Evolutionary conservation across 1,139 yeast genomes (phyloP), one percentile per base, ranked within the genome.

Genomic region (Tardiomyces digboiensis): DNA sequence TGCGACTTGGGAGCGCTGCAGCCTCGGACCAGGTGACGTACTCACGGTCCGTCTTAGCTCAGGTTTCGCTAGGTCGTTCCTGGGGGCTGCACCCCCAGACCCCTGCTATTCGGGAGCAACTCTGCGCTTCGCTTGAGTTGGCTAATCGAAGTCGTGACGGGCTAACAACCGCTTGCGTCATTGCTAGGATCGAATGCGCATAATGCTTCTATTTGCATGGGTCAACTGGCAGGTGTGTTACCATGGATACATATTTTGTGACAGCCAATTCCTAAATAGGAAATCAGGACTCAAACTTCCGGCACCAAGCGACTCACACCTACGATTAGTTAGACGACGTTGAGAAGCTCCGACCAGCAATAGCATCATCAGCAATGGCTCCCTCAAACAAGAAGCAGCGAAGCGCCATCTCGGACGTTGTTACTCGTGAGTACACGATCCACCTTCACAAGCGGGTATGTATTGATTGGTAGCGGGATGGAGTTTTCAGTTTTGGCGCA

Each of bases 391-490:
- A 63, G 60, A 76, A 76, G 73, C 59, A 68, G 46, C 44, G 76
- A 76, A 84, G 87, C 80, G 97, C 97, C 75, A 79, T 87, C 74
- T 87, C 87, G 79, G 97, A 91, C 91, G 97, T 88, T 75, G 97
- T 93, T 76, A 86, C 98, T 73, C 95, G 99, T 77, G 99, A 93
- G 80, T 93, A 93, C 88, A 93, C 98, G 82, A 89, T 93, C 76
- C 91, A 93, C 89, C 78, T 91, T 76, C 95, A 88, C 95, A 91
- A 88, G 78, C 88, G 97, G 79, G 95, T 86, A 81, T 74, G 93
- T 83, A 44, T 38, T 19, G 33, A 2, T 14, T 33, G 5, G 36
- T 29, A 5, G 36, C 36, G 36, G 16, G 36, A 14, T 22, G 7
- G 7, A 7, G 8, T 26, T 16, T 4, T n/a, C 16, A 26, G 14